Conservation (phyloP, 345 rosid species). For the Turnera subulata region DNA sequence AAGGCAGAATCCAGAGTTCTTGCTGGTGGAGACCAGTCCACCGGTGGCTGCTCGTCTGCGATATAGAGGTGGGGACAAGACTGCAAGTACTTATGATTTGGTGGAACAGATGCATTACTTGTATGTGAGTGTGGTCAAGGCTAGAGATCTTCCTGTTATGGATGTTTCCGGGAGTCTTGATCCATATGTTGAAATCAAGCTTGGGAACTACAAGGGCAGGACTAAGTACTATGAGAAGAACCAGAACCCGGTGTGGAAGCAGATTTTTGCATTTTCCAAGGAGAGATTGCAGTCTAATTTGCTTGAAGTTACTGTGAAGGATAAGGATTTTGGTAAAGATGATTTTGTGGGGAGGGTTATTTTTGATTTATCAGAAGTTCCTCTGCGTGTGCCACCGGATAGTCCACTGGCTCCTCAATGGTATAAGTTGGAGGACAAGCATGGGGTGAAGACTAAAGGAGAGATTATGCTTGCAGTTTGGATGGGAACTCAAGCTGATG, state of each 20-base stretch:
- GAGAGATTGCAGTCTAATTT: conserved; percentile 29
- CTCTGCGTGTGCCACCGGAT: conserved; percentile 27
- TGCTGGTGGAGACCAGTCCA: conserved; percentile 37
- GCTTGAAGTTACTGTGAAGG: conserved; percentile 30
- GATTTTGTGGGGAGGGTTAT: conserved; percentile 27
- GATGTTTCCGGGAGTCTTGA: conserved; percentile 32
- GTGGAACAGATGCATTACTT: conserved; percentile 30
- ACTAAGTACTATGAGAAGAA: conserved; percentile 27
- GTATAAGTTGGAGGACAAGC: conserved; percentile 27
- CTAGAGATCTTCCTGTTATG: conserved; percentile 30
- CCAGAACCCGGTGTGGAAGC: conserved; percentile 24
- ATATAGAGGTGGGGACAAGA: conserved; percentile 29
- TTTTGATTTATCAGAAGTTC: conserved; percentile 25
- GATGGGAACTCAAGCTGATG: conserved; percentile 38
- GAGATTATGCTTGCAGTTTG: conserved; percentile 32
- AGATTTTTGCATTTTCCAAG: conserved; percentile 28
- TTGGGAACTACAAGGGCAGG: conserved; percentile 31
- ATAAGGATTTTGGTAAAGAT: conserved; percentile 29
- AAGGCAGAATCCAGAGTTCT: conserved; percentile 37
- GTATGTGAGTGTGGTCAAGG: conserved; percentile 29
- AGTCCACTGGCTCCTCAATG: conserved; percentile 37
- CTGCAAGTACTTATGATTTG: conserved; percentile 25
- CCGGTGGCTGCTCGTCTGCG: conserved; percentile 41
- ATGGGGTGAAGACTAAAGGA: conserved; percentile 10
- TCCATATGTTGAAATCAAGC: conserved; percentile 33